Evolutionary conservation across 2,329 filamentous ascomycete species (phyloP), one percentile per base, ranked within the genome.

Genomic region (Penicillium decumbens): DNA sequence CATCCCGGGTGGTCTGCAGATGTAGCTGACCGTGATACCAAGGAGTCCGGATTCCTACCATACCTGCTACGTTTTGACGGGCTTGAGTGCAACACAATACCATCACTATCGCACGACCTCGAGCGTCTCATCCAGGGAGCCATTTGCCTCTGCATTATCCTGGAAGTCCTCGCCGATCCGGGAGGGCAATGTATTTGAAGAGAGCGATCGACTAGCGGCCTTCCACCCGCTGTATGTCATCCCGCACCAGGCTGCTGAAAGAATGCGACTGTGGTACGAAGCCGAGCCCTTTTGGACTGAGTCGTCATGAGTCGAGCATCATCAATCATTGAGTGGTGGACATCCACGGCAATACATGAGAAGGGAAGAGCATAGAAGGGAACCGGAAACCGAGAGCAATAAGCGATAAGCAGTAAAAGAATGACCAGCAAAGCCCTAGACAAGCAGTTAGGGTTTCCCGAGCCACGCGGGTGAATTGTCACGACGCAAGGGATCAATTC

Each of bases 141-240:
- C 54, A 5, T 71, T 73, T 44, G 53, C 65, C 23, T 67, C 66
- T 13, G 66, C 68, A 35, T 70, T 73, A 56, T 63, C 67, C 45
- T 72, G 69, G 71, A 62, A 60, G 45, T 69, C 64, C 65, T 65
- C 64, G 59, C 68, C 67, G 51, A 65, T 64, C 61, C 64, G 65
- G 39, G 68, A 73, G 58, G 76, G 78, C 24, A 82, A 83, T 42
- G 77, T 87, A 43, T 89, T 88, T 71, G 83, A 88, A 51, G 80
- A 86, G 60, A 73, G 77, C 50, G 89, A 95, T 72, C 75, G 82
- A 35, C 77, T 95, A 44, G 75, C 74, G 44, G 75, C 85, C 13
- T 79, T 89, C 33, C 89, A 96, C 70, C 92, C 92, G 2, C 80
- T 96, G 24, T 96, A 89, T 72, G 86, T 88, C 54, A 85, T 96